These are phyloP conservation scores for Drosera spatulata DNA, from an alignment of 179 eudicot species.

Conservation along the genomic window DNA sequence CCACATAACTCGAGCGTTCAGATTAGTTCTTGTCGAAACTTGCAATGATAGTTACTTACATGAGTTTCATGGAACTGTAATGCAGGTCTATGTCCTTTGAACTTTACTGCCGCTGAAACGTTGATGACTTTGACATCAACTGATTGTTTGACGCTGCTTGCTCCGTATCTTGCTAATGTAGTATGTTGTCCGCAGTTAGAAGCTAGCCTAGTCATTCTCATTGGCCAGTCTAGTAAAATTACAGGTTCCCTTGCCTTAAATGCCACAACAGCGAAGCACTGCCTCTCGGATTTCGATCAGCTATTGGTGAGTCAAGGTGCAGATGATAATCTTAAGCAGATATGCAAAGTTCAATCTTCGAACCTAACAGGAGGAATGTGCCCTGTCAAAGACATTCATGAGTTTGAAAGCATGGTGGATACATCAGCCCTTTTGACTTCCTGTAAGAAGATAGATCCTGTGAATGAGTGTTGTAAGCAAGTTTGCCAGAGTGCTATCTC, in stretches of 20 bases:
- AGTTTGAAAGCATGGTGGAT: slow-evolving; percentile 63
- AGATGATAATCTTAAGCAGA: slow-evolving; percentile 39
- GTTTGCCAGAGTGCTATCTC: slow-evolving; percentile 75
- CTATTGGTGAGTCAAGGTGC: slow-evolving; percentile 77
- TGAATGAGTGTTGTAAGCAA: slow-evolving; percentile 83
- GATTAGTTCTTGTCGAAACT: neutral
- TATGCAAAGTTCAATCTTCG: slow-evolving; percentile 59
- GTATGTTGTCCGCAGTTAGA: slow-evolving; percentile 94
- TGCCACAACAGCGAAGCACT: slow-evolving; percentile 51
- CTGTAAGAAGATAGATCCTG: slow-evolving; percentile 70
- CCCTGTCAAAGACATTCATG: slow-evolving; percentile 67
- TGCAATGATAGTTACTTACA: neutral
- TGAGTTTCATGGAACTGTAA: too few relatives aligned
- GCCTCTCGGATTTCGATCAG: slow-evolving; percentile 74
- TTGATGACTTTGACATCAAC: slow-evolving; percentile 66
- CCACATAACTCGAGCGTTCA: neutral
- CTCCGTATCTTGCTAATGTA: slow-evolving; percentile 77
- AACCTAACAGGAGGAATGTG: slow-evolving; percentile 84
- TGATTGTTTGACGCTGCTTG: slow-evolving; percentile 64
- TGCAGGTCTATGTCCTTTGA: slow-evolving; percentile 68
- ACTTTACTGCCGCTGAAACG: slow-evolving; percentile 51
- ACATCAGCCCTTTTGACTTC: slow-evolving; percentile 50
- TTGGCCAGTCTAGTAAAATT: slow-evolving; percentile 78
- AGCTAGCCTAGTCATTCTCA: slow-evolving; percentile 61
- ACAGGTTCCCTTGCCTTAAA: slow-evolving; percentile 58